These are phyloP conservation scores for Fraxinus velutina DNA, from an alignment of 305 asterid species.

Conservation along the genomic window DNA sequence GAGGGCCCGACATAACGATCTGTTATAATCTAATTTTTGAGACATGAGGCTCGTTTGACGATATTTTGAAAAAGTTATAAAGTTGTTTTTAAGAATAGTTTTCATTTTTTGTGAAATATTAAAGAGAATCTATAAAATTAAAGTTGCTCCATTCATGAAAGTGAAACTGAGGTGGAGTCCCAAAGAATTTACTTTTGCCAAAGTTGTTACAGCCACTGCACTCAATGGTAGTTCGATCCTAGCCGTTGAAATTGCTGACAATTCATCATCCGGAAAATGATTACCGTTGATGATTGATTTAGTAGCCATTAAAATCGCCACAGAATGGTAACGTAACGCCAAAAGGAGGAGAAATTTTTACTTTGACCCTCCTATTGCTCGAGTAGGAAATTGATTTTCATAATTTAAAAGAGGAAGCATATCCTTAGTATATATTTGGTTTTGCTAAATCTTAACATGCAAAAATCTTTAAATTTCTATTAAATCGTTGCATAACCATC, in stretches of 20 bases:
- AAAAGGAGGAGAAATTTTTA: neutral
- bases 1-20: neutral
- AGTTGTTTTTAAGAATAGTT: neutral
- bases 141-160: neutral
- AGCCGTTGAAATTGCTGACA: neutral
- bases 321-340: neutral
- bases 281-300: neutral
- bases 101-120: neutral
- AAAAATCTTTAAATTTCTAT: neutral
- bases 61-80: neutral
- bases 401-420: neutral
- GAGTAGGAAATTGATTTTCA: neutral
- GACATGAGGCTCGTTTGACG: neutral
- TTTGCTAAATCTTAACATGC: neutral
- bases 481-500: no score
- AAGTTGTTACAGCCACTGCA: neutral
- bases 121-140: neutral
- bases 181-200: neutral
- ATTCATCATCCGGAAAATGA: neutral
- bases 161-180: neutral
- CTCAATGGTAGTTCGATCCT: neutral
- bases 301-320: neutral
- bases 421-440: neutral
- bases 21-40: neutral
- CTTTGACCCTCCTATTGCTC: neutral